Evolutionary conservation across 768 basidiomycete genomes (phyloP).

Genomic region (Suillus sp.): DNA sequence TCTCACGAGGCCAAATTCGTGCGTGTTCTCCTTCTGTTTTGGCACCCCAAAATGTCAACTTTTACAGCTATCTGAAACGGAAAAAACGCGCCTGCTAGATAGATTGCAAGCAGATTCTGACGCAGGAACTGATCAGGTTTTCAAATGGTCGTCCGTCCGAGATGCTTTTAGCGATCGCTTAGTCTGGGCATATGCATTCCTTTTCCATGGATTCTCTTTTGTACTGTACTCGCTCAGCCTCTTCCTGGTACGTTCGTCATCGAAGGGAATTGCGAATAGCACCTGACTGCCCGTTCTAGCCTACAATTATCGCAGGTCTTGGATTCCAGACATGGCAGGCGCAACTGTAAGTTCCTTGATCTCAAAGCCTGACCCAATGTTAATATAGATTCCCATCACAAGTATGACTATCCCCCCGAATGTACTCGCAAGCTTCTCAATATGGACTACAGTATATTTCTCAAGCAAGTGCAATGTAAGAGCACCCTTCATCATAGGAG

Average conservation of each 20-base stretch:
- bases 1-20: constrained; percentile 59
- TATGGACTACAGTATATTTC: constrained; percentile 52
- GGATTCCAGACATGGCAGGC: constrained; percentile 64
- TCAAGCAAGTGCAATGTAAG: constrained; percentile 48
- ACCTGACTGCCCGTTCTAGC: constrained; percentile 34
- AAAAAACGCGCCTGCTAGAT: constrained; percentile 50
- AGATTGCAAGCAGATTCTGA: constrained; percentile 57
- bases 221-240: constrained; percentile 59
- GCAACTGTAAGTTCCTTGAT: constrained; percentile 45
- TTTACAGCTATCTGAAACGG: constrained; percentile 50
- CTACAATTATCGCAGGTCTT: constrained; percentile 59
- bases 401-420: constrained; percentile 67
- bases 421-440: constrained; percentile 48
- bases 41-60: constrained; percentile 3
- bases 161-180: constrained; percentile 60
- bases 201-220: constrained; percentile 66
- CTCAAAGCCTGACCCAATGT: neutral
- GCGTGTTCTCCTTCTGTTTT: constrained; percentile 21
- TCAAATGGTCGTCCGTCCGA: constrained; percentile 57
- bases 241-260: constrained; percentile 47
- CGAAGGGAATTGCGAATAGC: neutral
- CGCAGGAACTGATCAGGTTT: constrained; percentile 52
- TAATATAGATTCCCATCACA: constrained; percentile 1
- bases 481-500: constrained; percentile 55
- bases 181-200: constrained; percentile 59